Percentiles rank a stretch among this genome's conserved stretches.
phyloP scores from a whole-genome alignment of 495 filamentous ascomycete species.

The Podospora anserina region DNA sequence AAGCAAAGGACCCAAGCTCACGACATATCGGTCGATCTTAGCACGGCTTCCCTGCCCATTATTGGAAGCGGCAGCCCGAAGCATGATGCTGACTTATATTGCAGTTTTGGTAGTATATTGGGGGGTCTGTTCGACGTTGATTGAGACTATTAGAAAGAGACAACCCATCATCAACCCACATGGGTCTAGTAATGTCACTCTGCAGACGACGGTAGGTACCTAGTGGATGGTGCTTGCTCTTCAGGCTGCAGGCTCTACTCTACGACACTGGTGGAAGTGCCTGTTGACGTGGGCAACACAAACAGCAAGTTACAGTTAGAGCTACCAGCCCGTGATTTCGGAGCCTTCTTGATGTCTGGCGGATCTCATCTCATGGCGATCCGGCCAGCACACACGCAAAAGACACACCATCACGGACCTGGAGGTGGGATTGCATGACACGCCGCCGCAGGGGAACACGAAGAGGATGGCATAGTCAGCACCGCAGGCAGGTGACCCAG shows the following conservation, averaged over 20 bases:
- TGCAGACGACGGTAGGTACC: slow-evolving; percentile 6
- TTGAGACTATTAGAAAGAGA: slow-evolving; percentile 1
- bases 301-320: background rate
- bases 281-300: background rate
- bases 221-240: background rate
- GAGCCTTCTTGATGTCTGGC: background rate
- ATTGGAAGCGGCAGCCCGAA: slow-evolving; percentile 11
- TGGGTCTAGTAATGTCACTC: background rate
- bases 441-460: background rate
- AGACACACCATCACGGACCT: background rate
- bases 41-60: slow-evolving; percentile 24
- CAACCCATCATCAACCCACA: background rate
- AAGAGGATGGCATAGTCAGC: background rate
- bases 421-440: background rate
- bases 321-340: background rate
- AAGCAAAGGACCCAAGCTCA: slow-evolving; percentile 19
- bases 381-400: background rate
- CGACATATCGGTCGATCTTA: slow-evolving; percentile 30
- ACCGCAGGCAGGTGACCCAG: background rate
- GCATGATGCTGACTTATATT: slow-evolving; percentile 11
- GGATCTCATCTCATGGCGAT: background rate
- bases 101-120: background rate
- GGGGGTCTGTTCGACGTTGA: background rate
- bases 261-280: background rate
- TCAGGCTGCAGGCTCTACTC: background rate